A percentile compares a stretch with the other conserved stretches of the same genome.
Evolutionary conservation across 176 grass and related monocot genomes (phyloP).

Genomic region (Oryza officinalis): DNA sequence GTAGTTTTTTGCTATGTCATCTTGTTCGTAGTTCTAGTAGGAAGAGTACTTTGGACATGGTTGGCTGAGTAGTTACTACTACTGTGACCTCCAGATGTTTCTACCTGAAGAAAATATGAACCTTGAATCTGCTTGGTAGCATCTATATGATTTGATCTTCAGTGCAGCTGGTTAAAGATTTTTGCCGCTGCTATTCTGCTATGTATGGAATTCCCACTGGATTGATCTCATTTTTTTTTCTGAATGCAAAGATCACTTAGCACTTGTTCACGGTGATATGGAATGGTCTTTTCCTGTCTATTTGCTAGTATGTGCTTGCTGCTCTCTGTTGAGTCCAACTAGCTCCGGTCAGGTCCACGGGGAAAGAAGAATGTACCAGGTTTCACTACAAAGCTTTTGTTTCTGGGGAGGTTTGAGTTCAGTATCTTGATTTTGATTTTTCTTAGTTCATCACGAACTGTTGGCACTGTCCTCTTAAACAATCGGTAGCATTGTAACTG

Average conservation of each 20-base stretch:
- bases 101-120: neutral
- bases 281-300: no score
- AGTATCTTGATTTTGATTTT: no score
- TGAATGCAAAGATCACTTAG: neutral
- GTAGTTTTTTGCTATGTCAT: neutral
- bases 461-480: no score
- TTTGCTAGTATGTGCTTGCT: no score
- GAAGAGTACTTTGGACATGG: conserved; percentile 6
- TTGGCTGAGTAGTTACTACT: neutral
- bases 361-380: no score
- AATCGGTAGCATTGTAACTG: no score
- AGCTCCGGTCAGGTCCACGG: no score
- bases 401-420: no score
- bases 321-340: no score
- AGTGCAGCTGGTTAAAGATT: neutral
- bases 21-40: neutral
- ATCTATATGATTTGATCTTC: neutral
- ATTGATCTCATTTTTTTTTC: neutral
- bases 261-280: neutral
- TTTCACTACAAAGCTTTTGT: no score
- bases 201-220: neutral
- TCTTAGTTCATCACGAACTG: no score
- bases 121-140: neutral
- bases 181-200: neutral
- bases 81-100: neutral